Percentiles rank a stretch among this genome's conserved stretches.
phyloP scores from a whole-genome alignment of 176 grass and related monocot species.

The Metroxylon sagu region DNA sequence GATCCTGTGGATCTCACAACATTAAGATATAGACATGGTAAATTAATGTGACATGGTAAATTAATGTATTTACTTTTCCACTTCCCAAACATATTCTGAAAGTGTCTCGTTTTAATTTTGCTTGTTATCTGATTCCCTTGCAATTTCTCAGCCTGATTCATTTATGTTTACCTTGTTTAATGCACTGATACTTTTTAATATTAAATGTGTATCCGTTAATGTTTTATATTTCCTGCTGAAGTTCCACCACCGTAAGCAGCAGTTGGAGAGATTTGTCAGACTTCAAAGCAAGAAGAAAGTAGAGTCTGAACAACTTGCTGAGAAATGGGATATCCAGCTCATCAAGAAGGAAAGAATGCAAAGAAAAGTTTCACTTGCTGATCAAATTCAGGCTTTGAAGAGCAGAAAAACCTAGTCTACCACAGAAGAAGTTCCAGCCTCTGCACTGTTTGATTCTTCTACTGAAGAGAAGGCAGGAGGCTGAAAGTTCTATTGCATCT shows the following conservation, averaged over 20 bases:
- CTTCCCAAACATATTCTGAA: too few relatives aligned
- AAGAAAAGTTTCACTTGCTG: constrained; percentile 9
- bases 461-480: background rate
- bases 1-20: too few relatives aligned
- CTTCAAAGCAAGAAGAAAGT: background rate
- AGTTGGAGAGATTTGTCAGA: background rate
- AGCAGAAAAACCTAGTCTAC: background rate
- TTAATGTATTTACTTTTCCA: too few relatives aligned
- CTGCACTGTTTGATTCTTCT: background rate
- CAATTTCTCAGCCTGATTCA: too few relatives aligned
- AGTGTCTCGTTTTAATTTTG: too few relatives aligned
- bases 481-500: too few relatives aligned
- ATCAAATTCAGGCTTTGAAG: constrained; percentile 14
- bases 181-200: too few relatives aligned
- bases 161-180: too few relatives aligned
- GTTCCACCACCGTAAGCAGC: constrained; percentile 3
- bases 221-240: background rate
- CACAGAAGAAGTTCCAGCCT: background rate
- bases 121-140: too few relatives aligned
- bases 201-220: too few relatives aligned
- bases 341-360: constrained; percentile 2
- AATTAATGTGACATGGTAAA: too few relatives aligned
- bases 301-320: background rate
- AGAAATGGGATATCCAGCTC: constrained; percentile 7
- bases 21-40: too few relatives aligned